Base-by-base conservation (phyloP, 176 grass and related monocot genomes). In the Zoysia japonica region DNA sequence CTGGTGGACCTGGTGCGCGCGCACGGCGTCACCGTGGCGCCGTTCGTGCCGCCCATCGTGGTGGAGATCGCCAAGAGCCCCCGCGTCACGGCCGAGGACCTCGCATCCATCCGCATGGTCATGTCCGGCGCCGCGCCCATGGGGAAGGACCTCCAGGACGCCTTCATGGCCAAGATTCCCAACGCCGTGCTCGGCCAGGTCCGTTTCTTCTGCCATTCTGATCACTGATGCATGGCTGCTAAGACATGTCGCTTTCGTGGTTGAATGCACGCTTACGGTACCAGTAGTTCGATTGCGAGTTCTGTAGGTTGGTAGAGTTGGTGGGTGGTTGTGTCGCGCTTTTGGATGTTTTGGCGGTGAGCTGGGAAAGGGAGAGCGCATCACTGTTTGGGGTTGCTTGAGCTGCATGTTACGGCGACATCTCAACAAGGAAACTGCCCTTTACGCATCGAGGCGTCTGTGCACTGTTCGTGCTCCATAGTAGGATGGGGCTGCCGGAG, bases 51-150 rank as follows among this genome's bases (percentile, higher is more conserved):
- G 1, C 94, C 94, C 7, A 94, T 97, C 81, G 94, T 97, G 37
- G 85, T 94, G 16, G 94, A 94, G 89, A 94, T 97, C 72, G 91
- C 91, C 44, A 97, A 97, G 85, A 97, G 89, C 87, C 84, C 87
- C n/a, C 82, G 75, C 5, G 89, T 97, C 0, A 59, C 82, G 0
- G 68, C 82, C 12, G 77, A 35, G 10, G 91, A 97, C 78, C 76
- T 97, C 6, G 88, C 94, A 2, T 90, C 91, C 75, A 97, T 97
- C 79, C 84, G 94, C 35, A 66, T 90, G 72, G 91, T 97, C 71
- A 97, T 97, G 94, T 97, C 87, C 8, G 94, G 91, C 2, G 94
- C 91, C 2, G 91, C 91, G 0, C 91, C 94, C 17, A 97, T 97
- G 91, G 94, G 91, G 0, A 97, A 88, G 81, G 94, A 97, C 53